A percentile compares a stretch with the other conserved stretches of the same genome.
Conservation (phyloP, 768 basidiomycete genomes). For the Aureoboletus auriporus region DNA sequence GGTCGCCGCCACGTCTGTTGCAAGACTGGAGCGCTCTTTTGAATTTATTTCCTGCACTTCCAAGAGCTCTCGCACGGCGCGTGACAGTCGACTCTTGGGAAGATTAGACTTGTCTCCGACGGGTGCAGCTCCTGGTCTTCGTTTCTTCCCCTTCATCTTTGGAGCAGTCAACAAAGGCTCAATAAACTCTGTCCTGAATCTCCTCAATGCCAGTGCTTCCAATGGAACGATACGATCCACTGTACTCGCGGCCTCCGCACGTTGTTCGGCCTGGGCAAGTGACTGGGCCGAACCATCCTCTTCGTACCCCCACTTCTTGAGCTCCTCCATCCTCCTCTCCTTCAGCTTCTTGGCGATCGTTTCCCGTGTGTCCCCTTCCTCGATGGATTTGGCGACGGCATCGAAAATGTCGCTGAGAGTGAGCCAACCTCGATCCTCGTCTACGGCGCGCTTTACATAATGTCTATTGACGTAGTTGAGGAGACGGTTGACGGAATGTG, state of each 20-base stretch:
- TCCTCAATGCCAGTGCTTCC: slow-evolving; percentile 59
- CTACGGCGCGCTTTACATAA: slow-evolving; percentile 71
- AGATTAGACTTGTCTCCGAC: slow-evolving; percentile 33
- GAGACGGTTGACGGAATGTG: slow-evolving; percentile 64
- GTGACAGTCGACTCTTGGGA: slow-evolving; percentile 65
- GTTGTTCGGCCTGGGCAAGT: slow-evolving; percentile 57
- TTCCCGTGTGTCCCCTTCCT: slow-evolving; percentile 53
- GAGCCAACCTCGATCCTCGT: slow-evolving; percentile 79
- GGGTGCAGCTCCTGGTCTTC: slow-evolving; percentile 46
- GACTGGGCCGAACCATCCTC: slow-evolving; percentile 46
- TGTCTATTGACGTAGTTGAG: slow-evolving; percentile 71
- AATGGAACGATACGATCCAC: slow-evolving; percentile 64
- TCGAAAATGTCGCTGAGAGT: slow-evolving; percentile 62
- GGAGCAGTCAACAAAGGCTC: slow-evolving; percentile 66
- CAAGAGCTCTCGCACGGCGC: slow-evolving; percentile 61
- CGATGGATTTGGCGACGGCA: slow-evolving; percentile 50
- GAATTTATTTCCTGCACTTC: slow-evolving; percentile 47
- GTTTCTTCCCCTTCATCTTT: slow-evolving; percentile 50
- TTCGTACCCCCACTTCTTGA: slow-evolving; percentile 68
- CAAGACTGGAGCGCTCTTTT: slow-evolving; percentile 44
- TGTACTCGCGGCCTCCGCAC: slow-evolving; percentile 71
- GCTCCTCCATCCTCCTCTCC: slow-evolving; percentile 57
- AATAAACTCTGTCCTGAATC: slow-evolving; percentile 69
- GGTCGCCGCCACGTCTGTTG: slow-evolving; percentile 46
- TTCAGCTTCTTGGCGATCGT: slow-evolving; percentile 53